Evolutionary conservation across 441 rosid genomes (phyloP).

Genomic region (Rhodomyrtus psidioides): DNA sequence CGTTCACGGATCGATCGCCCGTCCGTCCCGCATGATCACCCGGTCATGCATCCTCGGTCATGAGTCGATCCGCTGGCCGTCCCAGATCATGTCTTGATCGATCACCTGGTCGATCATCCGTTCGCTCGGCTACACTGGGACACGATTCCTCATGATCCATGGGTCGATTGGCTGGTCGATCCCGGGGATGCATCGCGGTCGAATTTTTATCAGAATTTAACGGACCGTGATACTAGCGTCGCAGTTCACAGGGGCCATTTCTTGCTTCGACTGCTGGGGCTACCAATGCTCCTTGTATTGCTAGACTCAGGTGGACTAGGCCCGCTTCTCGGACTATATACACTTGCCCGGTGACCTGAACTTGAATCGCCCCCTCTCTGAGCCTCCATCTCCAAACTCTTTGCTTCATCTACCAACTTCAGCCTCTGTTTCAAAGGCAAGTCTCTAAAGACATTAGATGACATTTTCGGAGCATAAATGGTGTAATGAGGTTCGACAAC

Average conservation of each 20-base stretch:
- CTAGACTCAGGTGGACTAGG: constrained; percentile 19
- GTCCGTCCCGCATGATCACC: too few species aligned
- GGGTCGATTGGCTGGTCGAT: too few species aligned
- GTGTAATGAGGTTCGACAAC: not conserved
- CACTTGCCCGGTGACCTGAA: constrained; percentile 26
- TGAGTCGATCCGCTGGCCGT: too few species aligned
- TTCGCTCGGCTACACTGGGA: too few species aligned
- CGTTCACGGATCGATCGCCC: too few species aligned
- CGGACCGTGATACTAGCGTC: too few species aligned
- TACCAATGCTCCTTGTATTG: constrained; percentile 19
- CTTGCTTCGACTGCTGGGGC: constrained; percentile 46
- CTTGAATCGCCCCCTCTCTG: constrained; percentile 30
- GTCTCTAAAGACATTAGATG: not conserved
- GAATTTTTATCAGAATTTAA: too few species aligned
- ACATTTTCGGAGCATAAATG: not conserved
- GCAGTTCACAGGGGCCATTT: constrained; percentile 18
- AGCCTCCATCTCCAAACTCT: constrained; percentile 44
- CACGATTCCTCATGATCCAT: too few species aligned
- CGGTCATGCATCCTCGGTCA: too few species aligned
- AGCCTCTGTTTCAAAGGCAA: constrained; percentile 33
- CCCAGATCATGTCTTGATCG: too few species aligned
- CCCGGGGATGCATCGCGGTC: too few species aligned
- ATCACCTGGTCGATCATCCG: too few species aligned
- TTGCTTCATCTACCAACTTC: constrained; percentile 51
- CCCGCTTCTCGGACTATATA: constrained; percentile 21